phyloP scores from a whole-genome alignment of 768 basidiomycete genomes.

The Suillus lakei region DNA sequence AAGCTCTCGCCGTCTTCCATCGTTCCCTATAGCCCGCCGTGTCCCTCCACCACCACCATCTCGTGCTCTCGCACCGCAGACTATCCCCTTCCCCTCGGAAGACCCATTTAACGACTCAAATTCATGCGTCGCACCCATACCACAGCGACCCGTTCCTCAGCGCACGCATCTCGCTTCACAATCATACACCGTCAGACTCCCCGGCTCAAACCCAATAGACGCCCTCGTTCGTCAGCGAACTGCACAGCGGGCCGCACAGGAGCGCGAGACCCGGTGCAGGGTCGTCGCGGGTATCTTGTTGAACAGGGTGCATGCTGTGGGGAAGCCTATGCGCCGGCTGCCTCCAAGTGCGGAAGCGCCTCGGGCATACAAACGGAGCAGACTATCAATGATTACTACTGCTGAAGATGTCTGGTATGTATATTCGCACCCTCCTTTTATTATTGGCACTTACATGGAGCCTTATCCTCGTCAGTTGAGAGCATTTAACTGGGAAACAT shows the following conservation, averaged over 20 bases:
- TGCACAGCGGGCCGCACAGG: conserved; percentile 36
- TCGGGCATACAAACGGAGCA: conserved; percentile 55
- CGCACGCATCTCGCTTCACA: conserved; percentile 36
- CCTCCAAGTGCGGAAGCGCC: conserved; percentile 34
- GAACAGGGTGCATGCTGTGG: conserved; percentile 54
- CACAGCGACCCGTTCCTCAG: conserved; percentile 20
- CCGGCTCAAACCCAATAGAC: conserved; percentile 26
- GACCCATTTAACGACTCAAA: conserved; percentile 33
- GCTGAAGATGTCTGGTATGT: conserved; percentile 42
- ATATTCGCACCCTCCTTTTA: background rate
- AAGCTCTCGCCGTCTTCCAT: conserved; percentile 21
- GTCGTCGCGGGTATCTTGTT: conserved; percentile 65
- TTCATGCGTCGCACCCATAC: conserved; percentile 16
- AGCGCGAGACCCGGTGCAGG: conserved; percentile 48
- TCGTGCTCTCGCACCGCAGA: conserved; percentile 22
- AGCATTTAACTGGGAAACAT: background rate
- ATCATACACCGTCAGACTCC: conserved; percentile 29
- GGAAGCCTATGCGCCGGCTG: conserved; percentile 55
- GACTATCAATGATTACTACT: conserved; percentile 54
- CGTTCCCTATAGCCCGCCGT: conserved; percentile 20
- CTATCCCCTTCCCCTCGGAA: conserved; percentile 26
- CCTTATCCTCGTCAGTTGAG: background rate
- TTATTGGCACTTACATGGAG: conserved; percentile 7
- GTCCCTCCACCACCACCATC: conserved; percentile 11
- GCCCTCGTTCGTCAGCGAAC: conserved; percentile 35